These are phyloP conservation scores for Ilex paraguariensis DNA, from an alignment of 305 asterid species.

Conservation along the genomic window DNA sequence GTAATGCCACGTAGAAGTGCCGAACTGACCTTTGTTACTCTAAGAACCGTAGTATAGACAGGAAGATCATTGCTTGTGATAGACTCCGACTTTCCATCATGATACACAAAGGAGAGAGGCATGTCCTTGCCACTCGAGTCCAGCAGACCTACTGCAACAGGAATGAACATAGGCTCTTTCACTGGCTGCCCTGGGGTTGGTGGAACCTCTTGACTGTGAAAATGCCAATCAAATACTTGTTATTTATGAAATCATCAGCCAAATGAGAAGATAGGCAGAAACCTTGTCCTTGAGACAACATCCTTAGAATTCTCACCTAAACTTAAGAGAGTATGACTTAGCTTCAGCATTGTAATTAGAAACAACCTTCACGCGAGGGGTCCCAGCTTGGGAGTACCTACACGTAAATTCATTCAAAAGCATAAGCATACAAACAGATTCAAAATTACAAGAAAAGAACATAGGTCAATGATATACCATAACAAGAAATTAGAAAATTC, in stretches of 20 bases:
- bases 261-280: background rate
- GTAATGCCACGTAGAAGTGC: background rate
- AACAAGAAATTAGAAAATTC: slow-evolving; percentile 77
- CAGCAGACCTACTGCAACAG: slow-evolving; percentile 80
- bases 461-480: slow-evolving; percentile 45
- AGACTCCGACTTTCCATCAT: slow-evolving; percentile 58
- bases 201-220: slow-evolving; percentile 86
- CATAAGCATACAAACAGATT: background rate
- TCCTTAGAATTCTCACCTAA: slow-evolving; percentile 40
- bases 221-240: slow-evolving; percentile 10
- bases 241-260: slow-evolving; percentile 7
- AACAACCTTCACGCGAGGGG: slow-evolving; percentile 67
- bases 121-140: slow-evolving; percentile 78
- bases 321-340: slow-evolving; percentile 63
- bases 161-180: slow-evolving; percentile 91
- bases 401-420: slow-evolving; percentile 14
- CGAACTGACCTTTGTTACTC: slow-evolving; percentile 70
- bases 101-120: slow-evolving; percentile 58
- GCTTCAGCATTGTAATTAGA: slow-evolving; percentile 58
- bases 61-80: slow-evolving; percentile 39
- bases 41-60: slow-evolving; percentile 60
- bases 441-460: slow-evolving; percentile 8
- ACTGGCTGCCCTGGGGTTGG: slow-evolving; percentile 85
- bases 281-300: no score
- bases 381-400: slow-evolving; percentile 99